Evolutionary conservation across 1,139 yeast species (phyloP).

Genomic region (Yamadazyma atlantica): DNA sequence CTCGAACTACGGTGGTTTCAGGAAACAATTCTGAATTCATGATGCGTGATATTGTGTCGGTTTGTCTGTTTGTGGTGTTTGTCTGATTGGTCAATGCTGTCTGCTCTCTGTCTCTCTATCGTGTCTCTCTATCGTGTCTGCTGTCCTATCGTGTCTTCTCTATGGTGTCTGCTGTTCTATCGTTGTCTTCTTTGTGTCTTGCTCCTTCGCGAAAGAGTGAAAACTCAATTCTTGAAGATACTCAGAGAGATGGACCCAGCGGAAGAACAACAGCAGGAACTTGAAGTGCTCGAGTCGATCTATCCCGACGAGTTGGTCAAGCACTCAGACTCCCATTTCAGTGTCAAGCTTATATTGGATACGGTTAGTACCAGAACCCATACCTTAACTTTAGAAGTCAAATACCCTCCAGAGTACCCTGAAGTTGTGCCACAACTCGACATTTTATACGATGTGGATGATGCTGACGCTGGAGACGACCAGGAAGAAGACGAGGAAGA

Average conservation of each 20-base stretch:
- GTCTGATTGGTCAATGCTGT: too few species aligned
- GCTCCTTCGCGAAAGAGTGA: too few species aligned
- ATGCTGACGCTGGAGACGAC: slow-evolving; percentile 42
- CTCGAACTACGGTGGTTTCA: slow-evolving; percentile 54
- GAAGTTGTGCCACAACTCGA: slow-evolving; percentile 61
- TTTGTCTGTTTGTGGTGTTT: too few species aligned
- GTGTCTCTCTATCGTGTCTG: too few species aligned
- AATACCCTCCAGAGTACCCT: slow-evolving; percentile 71
- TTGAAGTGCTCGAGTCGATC: slow-evolving; percentile 82
- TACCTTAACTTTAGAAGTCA: slow-evolving; percentile 52
- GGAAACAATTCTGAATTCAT: slow-evolving; percentile 15
- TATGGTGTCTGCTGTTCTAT: too few species aligned
- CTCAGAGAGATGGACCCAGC: slow-evolving; percentile 65
- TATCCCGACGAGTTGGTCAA: slow-evolving; percentile 82
- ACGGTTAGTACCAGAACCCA: slow-evolving; percentile 57
- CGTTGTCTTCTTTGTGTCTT: too few species aligned
- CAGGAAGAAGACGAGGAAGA: slow-evolving; percentile 48
- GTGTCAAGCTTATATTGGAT: slow-evolving; percentile 53
- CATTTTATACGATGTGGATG: slow-evolving; percentile 24
- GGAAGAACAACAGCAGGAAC: slow-evolving; percentile 78
- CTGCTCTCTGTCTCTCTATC: too few species aligned
- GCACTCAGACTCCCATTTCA: slow-evolving; percentile 44
- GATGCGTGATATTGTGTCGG: background rate
- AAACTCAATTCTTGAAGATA: too few species aligned
- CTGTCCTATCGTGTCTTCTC: too few species aligned